phyloP scores from a whole-genome alignment of 202 grass and related monocot species.

The Tripidium arundinaceum region DNA sequence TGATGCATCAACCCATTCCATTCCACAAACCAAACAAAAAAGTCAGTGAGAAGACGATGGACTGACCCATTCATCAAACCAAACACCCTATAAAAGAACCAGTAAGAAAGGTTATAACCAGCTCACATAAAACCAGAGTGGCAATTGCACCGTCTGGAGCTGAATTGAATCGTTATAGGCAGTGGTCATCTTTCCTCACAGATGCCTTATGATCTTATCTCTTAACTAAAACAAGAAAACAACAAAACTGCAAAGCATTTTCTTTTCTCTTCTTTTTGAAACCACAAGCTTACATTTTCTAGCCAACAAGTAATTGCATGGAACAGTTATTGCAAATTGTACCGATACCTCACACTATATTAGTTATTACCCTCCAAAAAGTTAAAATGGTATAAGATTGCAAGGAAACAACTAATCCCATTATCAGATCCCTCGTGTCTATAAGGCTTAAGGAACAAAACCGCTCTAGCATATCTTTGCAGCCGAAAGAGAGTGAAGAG shows the following conservation, averaged over 20 bases:
- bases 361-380: not conserved
- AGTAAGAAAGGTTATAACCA: no score
- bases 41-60: no score
- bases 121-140: not conserved
- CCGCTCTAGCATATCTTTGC: not conserved
- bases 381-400: not conserved
- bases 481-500: not conserved
- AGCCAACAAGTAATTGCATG: not conserved
- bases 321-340: not conserved
- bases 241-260: not conserved
- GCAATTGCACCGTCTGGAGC: not conserved
- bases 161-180: not conserved
- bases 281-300: not conserved
- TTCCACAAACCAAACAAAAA: no score
- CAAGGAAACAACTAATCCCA: not conserved
- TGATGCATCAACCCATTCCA: no score
- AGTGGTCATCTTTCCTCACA: not conserved
- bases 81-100: no score
- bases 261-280: no score
- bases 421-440: not conserved
- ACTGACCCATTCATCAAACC: no score
- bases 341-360: not conserved
- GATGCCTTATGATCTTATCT: not conserved
- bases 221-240: not conserved
- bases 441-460: slow-evolving; percentile 15